Evolutionary conservation across 2,329 filamentous ascomycete species (phyloP), one percentile per base, ranked within the genome.

Genomic region (Colletotrichum sidae): DNA sequence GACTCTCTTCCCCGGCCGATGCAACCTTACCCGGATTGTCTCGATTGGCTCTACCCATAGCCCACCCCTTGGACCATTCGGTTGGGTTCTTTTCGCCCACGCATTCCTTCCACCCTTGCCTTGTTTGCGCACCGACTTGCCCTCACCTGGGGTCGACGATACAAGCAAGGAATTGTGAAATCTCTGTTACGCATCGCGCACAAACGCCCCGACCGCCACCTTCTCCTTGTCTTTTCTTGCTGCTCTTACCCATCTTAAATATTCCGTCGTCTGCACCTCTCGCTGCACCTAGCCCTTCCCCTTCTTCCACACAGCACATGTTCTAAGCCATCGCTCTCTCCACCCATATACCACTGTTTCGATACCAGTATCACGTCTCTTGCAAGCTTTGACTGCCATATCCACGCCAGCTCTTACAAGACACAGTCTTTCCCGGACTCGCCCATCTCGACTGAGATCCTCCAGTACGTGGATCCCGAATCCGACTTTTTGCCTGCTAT

Each of bases 1-100:
- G 60, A 57, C 60, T 54, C 54, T 59, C 60, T 60, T 25, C 25
- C 57, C 53, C 58, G 61, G 54, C 65, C 65, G 52, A 57, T 69
- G 67, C 67, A 66, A 68, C 67, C 67, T 69, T 66, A 62, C 65
- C 65, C 60, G 65, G 49, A 51, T 42, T 44, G 51, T 41, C 45
- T 68, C 55, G 56, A 66, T 62, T 62, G 46, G 62, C 62, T 55
- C 53, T 66, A 63, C 45, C 52, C 47, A 52, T 39, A 65, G 44
- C 46, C 55, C 65, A 37, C 65, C 60, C 60, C 61, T 56, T 59
- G 51, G 60, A 60, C 67, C 60, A 56, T 65, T 67, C 52, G 60
- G 41, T 60, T 65, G 65, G 67, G 66, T 62, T 49, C 49, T 50
- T 65, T 37, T 55, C 44, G 10, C 11, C 15, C 59, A 25, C 42